Conservation (phyloP, 23 red algal genomes). For the Porphyridium purpureum region DNA sequence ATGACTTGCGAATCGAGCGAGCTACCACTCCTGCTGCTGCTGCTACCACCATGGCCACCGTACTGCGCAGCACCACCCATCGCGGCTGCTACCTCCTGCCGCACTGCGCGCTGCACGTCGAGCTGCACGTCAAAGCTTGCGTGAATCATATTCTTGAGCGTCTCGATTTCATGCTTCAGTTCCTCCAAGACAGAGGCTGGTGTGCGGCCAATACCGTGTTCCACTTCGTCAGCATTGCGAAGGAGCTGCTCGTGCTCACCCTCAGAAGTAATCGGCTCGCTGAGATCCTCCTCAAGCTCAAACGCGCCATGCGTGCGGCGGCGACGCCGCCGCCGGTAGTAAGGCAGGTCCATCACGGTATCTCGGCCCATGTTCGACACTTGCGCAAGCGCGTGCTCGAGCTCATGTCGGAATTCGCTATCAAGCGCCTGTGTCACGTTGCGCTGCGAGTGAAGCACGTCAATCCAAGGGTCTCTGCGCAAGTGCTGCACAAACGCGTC, state of each 20-base stretch:
- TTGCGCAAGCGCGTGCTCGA: constrained; percentile 26
- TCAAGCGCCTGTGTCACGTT: constrained; percentile 27
- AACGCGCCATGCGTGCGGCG: neutral
- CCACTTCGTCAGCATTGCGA: neutral
- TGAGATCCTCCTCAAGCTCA: neutral
- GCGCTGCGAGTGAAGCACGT: constrained; percentile 23
- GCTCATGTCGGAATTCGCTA: constrained; percentile 52
- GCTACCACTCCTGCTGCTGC: constrained; percentile 2
- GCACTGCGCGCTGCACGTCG: constrained; percentile 66
- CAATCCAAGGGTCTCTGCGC: constrained; percentile 17
- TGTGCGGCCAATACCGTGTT: too few relatives aligned
- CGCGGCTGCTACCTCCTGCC: constrained; percentile 63
- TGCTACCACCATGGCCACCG: neutral
- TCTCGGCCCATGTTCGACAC: too few relatives aligned
- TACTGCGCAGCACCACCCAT: constrained; percentile 2
- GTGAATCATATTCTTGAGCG: constrained; percentile 48
- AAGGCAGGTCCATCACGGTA: too few relatives aligned
- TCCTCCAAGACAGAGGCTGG: neutral
- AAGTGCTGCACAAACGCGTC: constrained; percentile 6
- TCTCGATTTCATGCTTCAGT: constrained; percentile 30
- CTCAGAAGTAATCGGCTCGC: neutral
- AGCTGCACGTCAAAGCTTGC: constrained; percentile 75
- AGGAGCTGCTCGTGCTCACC: neutral
- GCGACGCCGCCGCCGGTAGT: too few relatives aligned
- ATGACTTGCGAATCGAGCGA: neutral